Conservation (phyloP, 768 basidiomycete species). For the Lentinula raphanica region DNA sequence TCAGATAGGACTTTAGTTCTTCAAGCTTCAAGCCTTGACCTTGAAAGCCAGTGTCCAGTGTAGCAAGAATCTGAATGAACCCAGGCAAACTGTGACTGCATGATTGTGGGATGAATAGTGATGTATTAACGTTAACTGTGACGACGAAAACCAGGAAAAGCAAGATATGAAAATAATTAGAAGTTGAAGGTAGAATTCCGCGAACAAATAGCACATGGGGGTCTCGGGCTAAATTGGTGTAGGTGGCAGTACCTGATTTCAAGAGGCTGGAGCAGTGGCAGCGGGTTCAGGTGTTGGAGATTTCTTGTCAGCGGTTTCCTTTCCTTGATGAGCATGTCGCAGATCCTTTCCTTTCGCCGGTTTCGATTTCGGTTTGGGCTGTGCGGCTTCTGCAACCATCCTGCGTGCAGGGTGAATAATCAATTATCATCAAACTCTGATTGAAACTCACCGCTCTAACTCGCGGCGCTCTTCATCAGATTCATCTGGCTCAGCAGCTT, state of each 20-base stretch:
- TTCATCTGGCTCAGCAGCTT: constrained; percentile 77
- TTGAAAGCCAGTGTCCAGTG: too few species aligned
- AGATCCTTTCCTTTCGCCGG: constrained; percentile 36
- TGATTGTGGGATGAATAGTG: background rate
- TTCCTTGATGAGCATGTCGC: constrained; percentile 27
- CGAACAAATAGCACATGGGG: too few species aligned
- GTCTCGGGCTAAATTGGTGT: too few species aligned
- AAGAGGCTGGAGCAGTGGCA: background rate
- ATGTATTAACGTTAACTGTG: background rate
- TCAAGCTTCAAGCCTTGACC: too few species aligned
- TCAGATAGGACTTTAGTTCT: too few species aligned
- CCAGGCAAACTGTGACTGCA: background rate
- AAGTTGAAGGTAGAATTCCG: too few species aligned
- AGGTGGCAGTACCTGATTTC: background rate
- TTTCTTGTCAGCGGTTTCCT: constrained; percentile 7
- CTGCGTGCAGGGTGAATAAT: constrained; percentile 29
- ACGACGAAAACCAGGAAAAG: background rate
- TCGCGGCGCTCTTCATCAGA: constrained; percentile 92
- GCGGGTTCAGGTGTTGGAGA: constrained; percentile 6
- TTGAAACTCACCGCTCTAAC: constrained; percentile 71
- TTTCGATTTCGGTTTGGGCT: constrained; percentile 60
- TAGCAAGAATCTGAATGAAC: background rate
- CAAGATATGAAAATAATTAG: background rate
- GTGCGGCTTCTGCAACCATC: constrained; percentile 83
- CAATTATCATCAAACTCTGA: background rate